Evolutionary conservation across 257 asterid species (phyloP).

Genomic region (Solanum chilense): DNA sequence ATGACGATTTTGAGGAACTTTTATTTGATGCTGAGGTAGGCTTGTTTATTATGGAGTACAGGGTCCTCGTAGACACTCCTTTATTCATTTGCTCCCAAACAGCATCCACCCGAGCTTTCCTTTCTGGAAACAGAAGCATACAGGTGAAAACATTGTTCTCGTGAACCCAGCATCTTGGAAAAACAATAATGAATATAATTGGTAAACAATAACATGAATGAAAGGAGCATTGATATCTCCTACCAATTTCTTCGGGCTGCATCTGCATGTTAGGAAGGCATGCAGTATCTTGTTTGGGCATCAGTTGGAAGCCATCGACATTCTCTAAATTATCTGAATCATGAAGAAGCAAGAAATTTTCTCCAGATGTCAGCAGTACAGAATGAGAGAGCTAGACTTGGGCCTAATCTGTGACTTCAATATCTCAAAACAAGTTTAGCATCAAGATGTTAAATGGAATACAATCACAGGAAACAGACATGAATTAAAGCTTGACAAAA

Average conservation of each 20-base stretch:
- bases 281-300: slow-evolving; percentile 9
- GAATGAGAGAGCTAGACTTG: not conserved
- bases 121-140: slow-evolving; percentile 34
- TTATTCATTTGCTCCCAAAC: slow-evolving; percentile 92
- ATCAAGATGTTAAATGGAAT: not conserved
- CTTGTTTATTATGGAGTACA: slow-evolving; percentile 39
- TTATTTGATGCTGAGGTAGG: slow-evolving; percentile 23
- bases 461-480: not conserved
- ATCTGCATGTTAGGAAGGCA: slow-evolving; percentile 1
- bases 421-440: not conserved
- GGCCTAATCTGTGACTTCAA: not conserved
- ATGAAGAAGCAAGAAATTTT: not conserved
- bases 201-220: not conserved
- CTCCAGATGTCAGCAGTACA: not conserved
- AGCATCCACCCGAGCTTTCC: slow-evolving; percentile 77
- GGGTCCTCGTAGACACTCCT: slow-evolving; percentile 59
- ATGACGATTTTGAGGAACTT: slow-evolving; percentile 27
- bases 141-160: not conserved
- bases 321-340: slow-evolving; percentile 1
- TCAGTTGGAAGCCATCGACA: slow-evolving; percentile 4
- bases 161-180: not conserved
- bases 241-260: slow-evolving; percentile 21
- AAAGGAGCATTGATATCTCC: not conserved
- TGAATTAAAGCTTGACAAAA: not conserved
- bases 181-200: not conserved